Evolutionary conservation across 768 basidiomycete species (phyloP), one percentile per base, ranked within the genome.

Genomic region (Amanita rubescens): DNA sequence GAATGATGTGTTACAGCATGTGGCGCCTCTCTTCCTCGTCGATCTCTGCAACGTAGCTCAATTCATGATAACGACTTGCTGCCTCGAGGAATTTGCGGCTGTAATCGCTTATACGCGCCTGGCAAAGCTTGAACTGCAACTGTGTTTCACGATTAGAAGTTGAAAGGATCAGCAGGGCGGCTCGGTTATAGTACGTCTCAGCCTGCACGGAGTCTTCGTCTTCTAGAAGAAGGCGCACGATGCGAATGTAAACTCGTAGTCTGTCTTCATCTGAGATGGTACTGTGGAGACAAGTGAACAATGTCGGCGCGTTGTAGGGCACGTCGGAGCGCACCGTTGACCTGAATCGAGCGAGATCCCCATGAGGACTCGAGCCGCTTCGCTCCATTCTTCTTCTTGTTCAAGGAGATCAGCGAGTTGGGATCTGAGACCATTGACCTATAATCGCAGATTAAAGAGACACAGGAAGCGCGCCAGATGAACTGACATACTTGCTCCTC

Each of bases 181-280:
- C 96, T 52, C 96, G 89, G 63, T 94, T 95, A 68, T 95, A 95
- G 70, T 94, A 98, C 2, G 93, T 90, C 66, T 98, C 95, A n/a
- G 96, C 96, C 68, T 94, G 90, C 2, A 94, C 87, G 3, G 90
- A 92, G 63, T 99, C 95, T 65, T 95, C 94, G 52, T 96, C 94
- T 72, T 99, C 95, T 32, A 99, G 78, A 17, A 96, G 78, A 5
- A 98, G 77, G 15, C 96, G 85, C 49, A 98, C 90, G 58, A 98
- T 95, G 54, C 94, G 87, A 55, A 98, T 84, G 65, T 97, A 96
- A 34, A 95, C 78, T 24, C 80, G 80, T 34, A 99, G 80, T 67
- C 93, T 96, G 49, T 95, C 92, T 55, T 82, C 80, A 67, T 96
- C 93, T 5, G 82, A 71, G 27, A 85, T 75, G 12, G 81, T 70